Evolutionary conservation across 805 yeast species (phyloP).

Genomic region (Saccharomycopsis fodiens): DNA sequence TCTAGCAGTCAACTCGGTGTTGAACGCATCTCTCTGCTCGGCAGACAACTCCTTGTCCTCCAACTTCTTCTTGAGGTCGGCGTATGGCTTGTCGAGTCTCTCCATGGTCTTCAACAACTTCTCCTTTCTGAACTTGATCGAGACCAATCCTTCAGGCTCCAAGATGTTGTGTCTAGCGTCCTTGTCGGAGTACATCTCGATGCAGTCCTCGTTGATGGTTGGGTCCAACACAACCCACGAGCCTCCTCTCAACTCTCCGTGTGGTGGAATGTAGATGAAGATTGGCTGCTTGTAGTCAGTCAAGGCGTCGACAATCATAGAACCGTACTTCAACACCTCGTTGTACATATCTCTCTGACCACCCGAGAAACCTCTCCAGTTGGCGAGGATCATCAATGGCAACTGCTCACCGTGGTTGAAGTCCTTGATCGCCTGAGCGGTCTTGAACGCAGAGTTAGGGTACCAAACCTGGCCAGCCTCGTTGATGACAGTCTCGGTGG

Average conservation of each 20-base stretch:
- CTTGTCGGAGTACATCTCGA: conserved; percentile 98
- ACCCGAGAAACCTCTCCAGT: conserved; percentile 99
- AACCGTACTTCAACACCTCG: conserved; percentile 95
- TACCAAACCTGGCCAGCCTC: conserved; percentile 99
- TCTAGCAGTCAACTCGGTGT: conserved; percentile 65
- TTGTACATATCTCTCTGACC: conserved; percentile 99
- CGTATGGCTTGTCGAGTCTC: conserved; percentile 75
- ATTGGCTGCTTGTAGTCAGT: conserved; percentile 96
- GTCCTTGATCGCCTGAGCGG: conserved; percentile 97
- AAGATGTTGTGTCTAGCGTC: conserved; percentile 96
- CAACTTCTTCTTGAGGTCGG: conserved; percentile 54
- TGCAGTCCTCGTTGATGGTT: conserved; percentile 90
- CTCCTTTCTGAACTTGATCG: conserved; percentile 94
- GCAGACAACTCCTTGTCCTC: conserved; percentile 42
- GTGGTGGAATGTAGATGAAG: conserved; percentile 94
- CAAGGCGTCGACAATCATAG: conserved; percentile 93
- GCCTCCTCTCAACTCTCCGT: conserved; percentile 99
- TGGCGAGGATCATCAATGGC: conserved; percentile 95
- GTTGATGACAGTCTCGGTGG: conserved; percentile 78
- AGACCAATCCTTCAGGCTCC: conserved; percentile 99
- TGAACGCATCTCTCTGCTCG: conserved; percentile 59
- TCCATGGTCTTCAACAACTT: conserved; percentile 86
- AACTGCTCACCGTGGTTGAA: conserved; percentile 97
- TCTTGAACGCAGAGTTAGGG: conserved; percentile 98
- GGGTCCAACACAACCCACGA: conserved; percentile 99